These are phyloP conservation scores for Neurospora sp. DNA, from an alignment of 2,329 filamentous ascomycete species.

Conservation along the genomic window DNA sequence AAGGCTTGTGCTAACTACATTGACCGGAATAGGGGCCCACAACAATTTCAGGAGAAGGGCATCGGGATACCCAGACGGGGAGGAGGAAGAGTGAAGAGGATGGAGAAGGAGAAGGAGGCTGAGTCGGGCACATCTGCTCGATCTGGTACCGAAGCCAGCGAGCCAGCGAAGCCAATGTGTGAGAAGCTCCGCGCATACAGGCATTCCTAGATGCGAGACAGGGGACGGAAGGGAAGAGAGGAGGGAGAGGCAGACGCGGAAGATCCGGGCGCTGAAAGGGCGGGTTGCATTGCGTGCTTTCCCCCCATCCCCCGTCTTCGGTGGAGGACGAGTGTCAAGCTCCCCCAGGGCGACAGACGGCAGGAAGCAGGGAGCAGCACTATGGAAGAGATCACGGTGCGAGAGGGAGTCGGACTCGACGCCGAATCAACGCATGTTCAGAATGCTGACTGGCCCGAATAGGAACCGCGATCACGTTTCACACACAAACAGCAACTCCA, in stretches of 20 bases:
- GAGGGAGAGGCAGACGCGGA: background rate
- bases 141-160: background rate
- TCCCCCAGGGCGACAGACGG: background rate
- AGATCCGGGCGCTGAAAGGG: background rate
- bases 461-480: background rate
- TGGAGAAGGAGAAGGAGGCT: background rate
- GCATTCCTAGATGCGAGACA: background rate
- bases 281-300: background rate
- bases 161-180: background rate
- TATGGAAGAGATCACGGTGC: background rate
- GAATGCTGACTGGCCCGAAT: background rate
- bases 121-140: background rate
- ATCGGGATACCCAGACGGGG: background rate
- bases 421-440: background rate
- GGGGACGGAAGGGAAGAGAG: background rate
- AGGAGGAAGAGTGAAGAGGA: background rate
- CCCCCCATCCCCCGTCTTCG: background rate
- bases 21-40: background rate
- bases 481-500: background rate
- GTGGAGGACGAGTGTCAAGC: background rate
- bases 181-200: background rate
- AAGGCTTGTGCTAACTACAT: background rate
- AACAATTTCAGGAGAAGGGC: background rate
- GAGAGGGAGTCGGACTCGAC: background rate
- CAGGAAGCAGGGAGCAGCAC: background rate